phyloP scores from a whole-genome alignment of 768 basidiomycete species.

The Boletus rubropictus region DNA sequence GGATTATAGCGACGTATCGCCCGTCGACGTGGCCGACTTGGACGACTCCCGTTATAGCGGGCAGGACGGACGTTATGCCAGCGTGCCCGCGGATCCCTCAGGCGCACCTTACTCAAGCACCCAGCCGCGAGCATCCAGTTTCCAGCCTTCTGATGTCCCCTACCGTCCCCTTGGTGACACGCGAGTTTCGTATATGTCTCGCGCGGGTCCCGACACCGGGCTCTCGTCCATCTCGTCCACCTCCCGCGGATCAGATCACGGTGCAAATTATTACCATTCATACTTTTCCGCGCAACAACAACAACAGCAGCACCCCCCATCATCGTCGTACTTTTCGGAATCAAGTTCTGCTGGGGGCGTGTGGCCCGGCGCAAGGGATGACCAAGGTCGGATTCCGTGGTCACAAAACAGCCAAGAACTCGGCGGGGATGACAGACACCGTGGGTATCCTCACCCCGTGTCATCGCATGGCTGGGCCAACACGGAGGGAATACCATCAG shows the following conservation, averaged over 20 bases:
- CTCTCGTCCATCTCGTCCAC: constrained; percentile 21
- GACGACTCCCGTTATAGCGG: constrained; percentile 17
- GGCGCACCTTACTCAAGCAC: constrained; percentile 10
- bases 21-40: constrained; percentile 30
- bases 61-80: constrained; percentile 22
- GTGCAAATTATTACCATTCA: constrained; percentile 21
- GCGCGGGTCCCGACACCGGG: constrained; percentile 24
- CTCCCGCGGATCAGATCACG: constrained; percentile 24
- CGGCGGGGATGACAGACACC: constrained; percentile 24
- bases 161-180: constrained; percentile 26
- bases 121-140: constrained; percentile 18
- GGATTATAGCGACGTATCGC: constrained; percentile 37
- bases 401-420: constrained; percentile 23
- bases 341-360: constrained; percentile 15
- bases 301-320: constrained; percentile 9
- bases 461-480: constrained; percentile 25
- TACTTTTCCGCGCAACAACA: constrained; percentile 24
- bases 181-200: constrained; percentile 24
- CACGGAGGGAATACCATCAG: constrained; percentile 20
- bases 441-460: constrained; percentile 24
- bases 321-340: constrained; percentile 23
- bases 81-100: constrained; percentile 18
- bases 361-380: constrained; percentile 21
- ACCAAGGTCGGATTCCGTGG: constrained; percentile 24
- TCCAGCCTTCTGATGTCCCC: constrained; percentile 22